Percentiles rank a stretch among this genome's conserved stretches.
Evolutionary conservation across 2,329 filamentous ascomycete genomes (phyloP).

Genomic region (Zymoseptoria ardabiliae): DNA sequence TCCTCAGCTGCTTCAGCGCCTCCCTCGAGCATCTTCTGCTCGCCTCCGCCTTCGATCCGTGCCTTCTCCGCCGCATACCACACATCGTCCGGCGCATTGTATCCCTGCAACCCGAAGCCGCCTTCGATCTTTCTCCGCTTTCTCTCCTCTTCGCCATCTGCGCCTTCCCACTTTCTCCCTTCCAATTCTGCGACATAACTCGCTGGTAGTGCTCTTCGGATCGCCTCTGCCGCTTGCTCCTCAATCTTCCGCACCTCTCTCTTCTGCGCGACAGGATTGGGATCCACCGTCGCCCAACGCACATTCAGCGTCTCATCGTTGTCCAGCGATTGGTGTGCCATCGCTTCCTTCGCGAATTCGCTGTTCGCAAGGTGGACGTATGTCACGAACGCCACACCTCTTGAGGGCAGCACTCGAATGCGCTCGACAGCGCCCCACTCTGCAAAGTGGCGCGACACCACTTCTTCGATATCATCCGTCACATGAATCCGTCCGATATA

Average conservation of each 20-base stretch:
- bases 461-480: constrained; percentile 92
- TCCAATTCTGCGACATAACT: constrained; percentile 92
- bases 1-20: constrained; percentile 34
- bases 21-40: constrained; percentile 51
- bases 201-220: constrained; percentile 76
- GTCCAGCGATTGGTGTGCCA: constrained; percentile 89
- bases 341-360: constrained; percentile 74
- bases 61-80: constrained; percentile 78
- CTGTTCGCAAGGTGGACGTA: constrained; percentile 85
- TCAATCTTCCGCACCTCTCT: constrained; percentile 82
- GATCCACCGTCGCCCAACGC: constrained; percentile 92
- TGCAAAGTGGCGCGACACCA: constrained; percentile 87
- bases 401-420: constrained; percentile 72
- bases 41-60: constrained; percentile 57
- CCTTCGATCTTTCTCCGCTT: constrained; percentile 88
- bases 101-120: constrained; percentile 79
- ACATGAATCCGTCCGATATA: constrained; percentile 94
- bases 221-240: constrained; percentile 92
- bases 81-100: constrained; percentile 88
- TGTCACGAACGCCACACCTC: constrained; percentile 92
- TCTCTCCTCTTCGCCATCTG: constrained; percentile 65
- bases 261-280: constrained; percentile 90
- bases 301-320: constrained; percentile 92
- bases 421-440: constrained; percentile 95
- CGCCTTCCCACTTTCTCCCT: constrained; percentile 49